Evolutionary conservation across 768 basidiomycete species (phyloP).

Genomic region (Russula sp.): DNA sequence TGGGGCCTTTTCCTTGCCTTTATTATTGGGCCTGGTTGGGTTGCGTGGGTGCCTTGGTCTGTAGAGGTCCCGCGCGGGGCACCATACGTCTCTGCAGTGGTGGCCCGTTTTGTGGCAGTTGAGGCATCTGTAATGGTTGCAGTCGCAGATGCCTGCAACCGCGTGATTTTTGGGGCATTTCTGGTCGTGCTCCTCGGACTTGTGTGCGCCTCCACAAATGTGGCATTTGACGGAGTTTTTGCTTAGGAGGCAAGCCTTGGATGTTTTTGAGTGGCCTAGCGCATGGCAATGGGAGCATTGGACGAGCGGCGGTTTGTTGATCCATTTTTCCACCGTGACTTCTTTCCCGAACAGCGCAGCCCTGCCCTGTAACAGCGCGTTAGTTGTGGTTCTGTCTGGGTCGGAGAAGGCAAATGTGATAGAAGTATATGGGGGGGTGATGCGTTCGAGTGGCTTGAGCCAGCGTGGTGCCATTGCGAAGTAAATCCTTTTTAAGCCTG

Average conservation of each 20-base stretch:
- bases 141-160: neutral
- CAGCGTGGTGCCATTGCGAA: neutral
- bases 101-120: neutral
- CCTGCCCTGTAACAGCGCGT: rapidly evolving
- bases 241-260: neutral
- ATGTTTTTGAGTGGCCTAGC: neutral
- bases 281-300: neutral
- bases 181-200: neutral
- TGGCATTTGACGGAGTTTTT: neutral
- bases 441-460: neutral
- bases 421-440: rapidly evolving
- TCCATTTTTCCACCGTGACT: neutral
- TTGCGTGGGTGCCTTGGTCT: neutral
- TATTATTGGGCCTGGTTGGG: neutral
- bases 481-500: rapidly evolving
- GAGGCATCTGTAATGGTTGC: neutral
- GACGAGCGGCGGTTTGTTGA: neutral
- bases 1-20: neutral
- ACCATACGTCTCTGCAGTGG: neutral
- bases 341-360: neutral
- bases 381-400: neutral
- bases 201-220: neutral
- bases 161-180: neutral
- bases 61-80: neutral
- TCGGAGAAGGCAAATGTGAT: neutral